Percentiles rank a stretch among this genome's conserved stretches.
phyloP scores from a whole-genome alignment of 768 basidiomycete genomes.

The Trametes sanguinea region DNA sequence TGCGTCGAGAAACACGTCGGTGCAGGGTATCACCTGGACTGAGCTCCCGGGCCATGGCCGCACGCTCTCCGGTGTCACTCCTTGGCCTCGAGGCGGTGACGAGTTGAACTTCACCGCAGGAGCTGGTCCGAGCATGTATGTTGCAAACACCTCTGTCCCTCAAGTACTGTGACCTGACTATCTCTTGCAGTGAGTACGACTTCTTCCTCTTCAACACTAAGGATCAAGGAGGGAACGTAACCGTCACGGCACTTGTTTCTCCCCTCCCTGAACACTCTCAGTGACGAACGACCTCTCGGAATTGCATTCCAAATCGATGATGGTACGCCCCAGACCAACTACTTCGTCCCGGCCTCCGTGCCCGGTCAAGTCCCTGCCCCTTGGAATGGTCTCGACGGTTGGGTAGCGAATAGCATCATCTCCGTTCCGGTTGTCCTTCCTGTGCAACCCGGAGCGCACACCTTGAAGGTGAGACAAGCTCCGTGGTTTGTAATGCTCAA shows the following conservation, averaged over 20 bases:
- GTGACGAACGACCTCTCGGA: slow-evolving; percentile 49
- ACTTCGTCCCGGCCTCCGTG: slow-evolving; percentile 49
- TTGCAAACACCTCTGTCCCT: not conserved
- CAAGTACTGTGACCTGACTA: not conserved
- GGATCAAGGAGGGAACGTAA: slow-evolving; percentile 44
- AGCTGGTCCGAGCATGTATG: slow-evolving; percentile 61
- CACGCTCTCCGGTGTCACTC: slow-evolving; percentile 61
- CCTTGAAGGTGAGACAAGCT: slow-evolving; percentile 46
- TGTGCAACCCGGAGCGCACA: slow-evolving; percentile 55
- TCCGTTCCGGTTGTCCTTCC: slow-evolving; percentile 42
- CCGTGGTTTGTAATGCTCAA: not conserved
- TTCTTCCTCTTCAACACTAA: slow-evolving; percentile 62
- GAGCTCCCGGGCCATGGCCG: slow-evolving; percentile 62
- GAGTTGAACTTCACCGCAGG: slow-evolving; percentile 61
- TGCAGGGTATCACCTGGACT: slow-evolving; percentile 60
- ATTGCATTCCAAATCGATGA: slow-evolving; percentile 56
- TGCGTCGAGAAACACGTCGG: slow-evolving; percentile 46
- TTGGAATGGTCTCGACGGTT: slow-evolving; percentile 53
- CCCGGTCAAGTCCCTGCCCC: slow-evolving; percentile 48
- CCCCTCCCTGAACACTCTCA: slow-evolving; percentile 59
- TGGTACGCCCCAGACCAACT: slow-evolving; percentile 40
- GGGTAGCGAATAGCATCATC: slow-evolving; percentile 56
- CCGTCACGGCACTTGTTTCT: slow-evolving; percentile 49
- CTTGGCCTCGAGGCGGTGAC: slow-evolving; percentile 52
- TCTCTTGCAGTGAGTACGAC: slow-evolving; percentile 55